phyloP scores from a whole-genome alignment of 2,329 filamentous ascomycete genomes.

The Colletotrichum truncatum region DNA sequence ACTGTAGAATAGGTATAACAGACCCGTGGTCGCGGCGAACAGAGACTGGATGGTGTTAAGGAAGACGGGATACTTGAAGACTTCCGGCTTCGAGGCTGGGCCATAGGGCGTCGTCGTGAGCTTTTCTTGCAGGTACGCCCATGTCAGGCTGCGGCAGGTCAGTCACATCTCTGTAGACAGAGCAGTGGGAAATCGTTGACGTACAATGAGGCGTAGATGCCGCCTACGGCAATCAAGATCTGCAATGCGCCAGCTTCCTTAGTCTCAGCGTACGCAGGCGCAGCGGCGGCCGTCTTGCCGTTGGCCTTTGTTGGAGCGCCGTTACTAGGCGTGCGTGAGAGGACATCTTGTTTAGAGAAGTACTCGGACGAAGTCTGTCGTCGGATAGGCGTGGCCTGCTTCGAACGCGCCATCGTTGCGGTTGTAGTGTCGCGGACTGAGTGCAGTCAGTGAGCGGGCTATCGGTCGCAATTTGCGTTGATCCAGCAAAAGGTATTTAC shows the following conservation, averaged over 20 bases:
- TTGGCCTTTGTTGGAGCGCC: constrained; percentile 31
- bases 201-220: constrained; percentile 97
- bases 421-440: background rate
- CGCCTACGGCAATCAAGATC: constrained; percentile 86
- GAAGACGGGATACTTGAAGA: constrained; percentile 94
- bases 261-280: constrained; percentile 38
- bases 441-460: background rate
- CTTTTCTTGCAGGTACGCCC: constrained; percentile 96
- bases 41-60: constrained; percentile 95
- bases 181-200: too few relatives aligned
- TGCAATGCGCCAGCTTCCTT: constrained; percentile 73
- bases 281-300: constrained; percentile 36
- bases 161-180: too few relatives aligned
- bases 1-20: constrained; percentile 78
- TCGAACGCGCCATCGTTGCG: constrained; percentile 76
- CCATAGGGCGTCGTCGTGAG: constrained; percentile 94
- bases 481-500: too few relatives aligned
- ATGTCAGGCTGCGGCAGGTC: constrained; percentile 74
- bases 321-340: constrained; percentile 43
- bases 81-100: constrained; percentile 68
- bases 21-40: constrained; percentile 85
- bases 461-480: background rate
- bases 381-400: constrained; percentile 72
- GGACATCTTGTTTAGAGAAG: constrained; percentile 57
- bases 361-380: constrained; percentile 75